phyloP scores from a whole-genome alignment of 805 yeast genomes.

The Komagataella pastoris region DNA sequence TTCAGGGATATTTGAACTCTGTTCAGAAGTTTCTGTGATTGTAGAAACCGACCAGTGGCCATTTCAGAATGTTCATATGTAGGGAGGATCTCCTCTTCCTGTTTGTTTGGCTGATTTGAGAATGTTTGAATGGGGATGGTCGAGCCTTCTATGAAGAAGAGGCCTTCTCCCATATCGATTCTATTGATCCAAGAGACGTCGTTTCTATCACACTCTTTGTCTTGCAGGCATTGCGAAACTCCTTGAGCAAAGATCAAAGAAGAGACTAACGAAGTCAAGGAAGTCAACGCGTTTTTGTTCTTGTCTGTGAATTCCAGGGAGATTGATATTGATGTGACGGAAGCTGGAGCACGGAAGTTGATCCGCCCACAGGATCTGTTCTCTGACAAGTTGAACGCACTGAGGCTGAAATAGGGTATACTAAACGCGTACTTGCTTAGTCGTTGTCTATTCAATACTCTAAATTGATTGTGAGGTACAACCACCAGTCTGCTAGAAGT shows the following conservation, averaged over 20 bases:
- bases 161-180: not conserved
- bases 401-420: not conserved
- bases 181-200: not conserved
- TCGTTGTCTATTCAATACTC: not conserved
- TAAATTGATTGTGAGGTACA: not conserved
- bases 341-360: not conserved
- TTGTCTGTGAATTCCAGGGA: not conserved
- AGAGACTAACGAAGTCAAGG: not conserved
- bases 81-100: not conserved
- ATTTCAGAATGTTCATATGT: not conserved
- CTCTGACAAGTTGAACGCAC: not conserved
- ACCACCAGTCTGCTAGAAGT: not conserved
- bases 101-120: not conserved
- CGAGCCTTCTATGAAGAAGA: not conserved
- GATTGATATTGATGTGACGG: not conserved
- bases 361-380: not conserved
- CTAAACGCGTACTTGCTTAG: not conserved
- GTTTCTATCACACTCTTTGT: not conserved
- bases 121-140: not conserved
- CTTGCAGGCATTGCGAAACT: not conserved
- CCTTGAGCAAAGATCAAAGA: not conserved
- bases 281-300: not conserved
- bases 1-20: not conserved
- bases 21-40: not conserved
- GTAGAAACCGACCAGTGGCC: not conserved